phyloP scores from a whole-genome alignment of 495 filamentous ascomycete genomes.

The Hypoxylon intermedium region DNA sequence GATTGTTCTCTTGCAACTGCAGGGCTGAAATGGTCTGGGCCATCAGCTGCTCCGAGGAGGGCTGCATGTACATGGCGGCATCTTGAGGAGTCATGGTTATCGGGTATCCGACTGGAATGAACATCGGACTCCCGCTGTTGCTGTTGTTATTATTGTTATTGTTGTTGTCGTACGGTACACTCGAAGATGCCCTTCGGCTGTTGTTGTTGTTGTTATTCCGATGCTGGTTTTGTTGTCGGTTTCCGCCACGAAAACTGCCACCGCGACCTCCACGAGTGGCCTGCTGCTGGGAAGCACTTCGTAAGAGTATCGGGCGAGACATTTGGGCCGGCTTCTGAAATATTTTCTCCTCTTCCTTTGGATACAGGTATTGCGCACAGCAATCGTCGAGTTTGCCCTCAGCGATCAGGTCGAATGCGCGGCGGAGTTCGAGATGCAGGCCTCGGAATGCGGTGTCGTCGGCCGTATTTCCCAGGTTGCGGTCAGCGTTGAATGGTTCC shows the following conservation, averaged over 20 bases:
- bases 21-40: no score
- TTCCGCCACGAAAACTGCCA: slow-evolving; percentile 62
- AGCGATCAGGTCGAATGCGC: slow-evolving; percentile 81
- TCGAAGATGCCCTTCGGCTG: slow-evolving; percentile 50
- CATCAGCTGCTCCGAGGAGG: slow-evolving; percentile 53
- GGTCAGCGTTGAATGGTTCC: slow-evolving; percentile 90
- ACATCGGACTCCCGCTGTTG: slow-evolving; percentile 35
- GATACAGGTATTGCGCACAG: slow-evolving; percentile 85
- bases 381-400: slow-evolving; percentile 77
- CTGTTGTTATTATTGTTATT: slow-evolving; percentile 34
- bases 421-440: slow-evolving; percentile 85
- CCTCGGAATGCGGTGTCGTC: slow-evolving; percentile 93
- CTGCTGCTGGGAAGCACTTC: slow-evolving; percentile 60
- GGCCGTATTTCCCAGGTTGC: slow-evolving; percentile 97
- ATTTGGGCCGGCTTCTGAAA: slow-evolving; percentile 72
- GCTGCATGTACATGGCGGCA: slow-evolving; percentile 52
- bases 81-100: slow-evolving; percentile 48
- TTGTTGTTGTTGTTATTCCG: slow-evolving; percentile 51
- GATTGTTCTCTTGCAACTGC: slow-evolving; percentile 50
- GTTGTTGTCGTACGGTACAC: slow-evolving; percentile 48
- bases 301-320: slow-evolving; percentile 55
- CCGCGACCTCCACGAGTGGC: slow-evolving; percentile 60
- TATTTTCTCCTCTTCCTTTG: slow-evolving; percentile 78
- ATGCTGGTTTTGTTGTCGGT: slow-evolving; percentile 63
- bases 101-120: slow-evolving; percentile 33